Percentiles rank a stretch among this genome's conserved stretches.
Evolutionary conservation across 2,329 filamentous ascomycete species (phyloP).

Genomic region (Sclerotinia subarctica): DNA sequence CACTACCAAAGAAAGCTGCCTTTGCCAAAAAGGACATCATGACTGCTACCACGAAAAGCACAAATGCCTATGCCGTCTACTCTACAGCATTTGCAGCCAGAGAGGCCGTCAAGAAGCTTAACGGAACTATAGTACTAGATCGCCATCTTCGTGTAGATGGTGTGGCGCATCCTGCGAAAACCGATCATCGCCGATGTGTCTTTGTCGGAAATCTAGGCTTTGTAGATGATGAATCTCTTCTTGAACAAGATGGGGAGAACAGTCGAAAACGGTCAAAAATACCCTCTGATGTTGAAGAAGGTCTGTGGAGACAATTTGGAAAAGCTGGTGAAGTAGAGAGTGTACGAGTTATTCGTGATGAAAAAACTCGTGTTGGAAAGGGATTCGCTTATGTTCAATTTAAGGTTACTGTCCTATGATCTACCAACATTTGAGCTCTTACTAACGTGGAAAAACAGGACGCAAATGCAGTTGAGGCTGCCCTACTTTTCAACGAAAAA

Average conservation of each 20-base stretch:
- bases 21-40: slow-evolving; percentile 89
- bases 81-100: slow-evolving; percentile 71
- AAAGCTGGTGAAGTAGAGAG: slow-evolving; percentile 83
- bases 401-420: slow-evolving; percentile 48
- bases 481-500: slow-evolving; percentile 82
- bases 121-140: slow-evolving; percentile 78
- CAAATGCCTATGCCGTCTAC: slow-evolving; percentile 93
- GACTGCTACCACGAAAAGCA: slow-evolving; percentile 85
- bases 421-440: neutral
- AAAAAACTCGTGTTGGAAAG: slow-evolving; percentile 89
- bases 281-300: slow-evolving; percentile 87
- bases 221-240: slow-evolving; percentile 81
- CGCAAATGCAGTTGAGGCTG: slow-evolving; percentile 83
- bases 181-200: slow-evolving; percentile 84
- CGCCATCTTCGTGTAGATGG: slow-evolving; percentile 89
- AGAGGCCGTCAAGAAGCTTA: slow-evolving; percentile 71
- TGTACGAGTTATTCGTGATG: slow-evolving; percentile 86
- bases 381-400: slow-evolving; percentile 98
- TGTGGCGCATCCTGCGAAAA: slow-evolving; percentile 78
- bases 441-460: slow-evolving; percentile 49
- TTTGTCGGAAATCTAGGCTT: slow-evolving; percentile 97
- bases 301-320: slow-evolving; percentile 78
- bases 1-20: slow-evolving; percentile 88
- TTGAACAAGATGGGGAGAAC: slow-evolving; percentile 62
- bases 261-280: slow-evolving; percentile 71